Evolutionary conservation across 805 yeast genomes (phyloP).

Genomic region (Candida mattraensis): DNA sequence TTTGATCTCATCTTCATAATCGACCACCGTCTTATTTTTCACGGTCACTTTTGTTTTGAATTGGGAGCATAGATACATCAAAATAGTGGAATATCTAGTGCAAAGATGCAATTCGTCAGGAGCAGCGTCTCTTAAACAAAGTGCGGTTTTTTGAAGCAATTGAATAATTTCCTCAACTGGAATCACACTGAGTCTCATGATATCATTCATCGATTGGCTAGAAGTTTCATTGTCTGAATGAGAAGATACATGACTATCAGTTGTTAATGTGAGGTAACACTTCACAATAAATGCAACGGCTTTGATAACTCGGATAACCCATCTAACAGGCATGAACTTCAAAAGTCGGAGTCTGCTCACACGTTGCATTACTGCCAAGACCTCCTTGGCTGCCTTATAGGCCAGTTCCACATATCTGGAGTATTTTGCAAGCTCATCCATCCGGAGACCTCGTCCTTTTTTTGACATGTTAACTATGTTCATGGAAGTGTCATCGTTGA

Average conservation of each 20-base stretch:
- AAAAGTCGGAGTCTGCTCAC: conserved; percentile 64
- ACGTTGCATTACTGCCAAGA: conserved; percentile 67
- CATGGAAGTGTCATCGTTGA: conserved; percentile 46
- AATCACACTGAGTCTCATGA: conserved; percentile 57
- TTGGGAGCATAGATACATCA: conserved; percentile 74
- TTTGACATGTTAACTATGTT: conserved; percentile 33
- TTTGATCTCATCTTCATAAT: conserved; percentile 27
- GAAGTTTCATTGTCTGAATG: conserved; percentile 3
- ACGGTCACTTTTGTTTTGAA: conserved; percentile 48
- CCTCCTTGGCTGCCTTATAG: conserved; percentile 78
- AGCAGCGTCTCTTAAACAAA: conserved; percentile 73
- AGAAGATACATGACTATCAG: conserved; percentile 11
- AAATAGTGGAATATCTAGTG: conserved; percentile 72
- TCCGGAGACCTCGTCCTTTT: conserved; percentile 40
- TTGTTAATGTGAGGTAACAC: conserved; percentile 67
- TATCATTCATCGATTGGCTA: conserved; percentile 21
- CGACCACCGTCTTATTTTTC: conserved; percentile 24
- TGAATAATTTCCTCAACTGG: conserved; percentile 69
- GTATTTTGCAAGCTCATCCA: conserved; percentile 70
- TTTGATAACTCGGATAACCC: conserved; percentile 83
- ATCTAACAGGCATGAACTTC: conserved; percentile 84
- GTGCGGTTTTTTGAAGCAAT: conserved; percentile 69
- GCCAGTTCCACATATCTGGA: conserved; percentile 82
- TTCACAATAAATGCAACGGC: conserved; percentile 90
- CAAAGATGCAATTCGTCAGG: conserved; percentile 89